phyloP scores from a whole-genome alignment of 2,329 filamentous ascomycete species.

The Aspergillus felis region DNA sequence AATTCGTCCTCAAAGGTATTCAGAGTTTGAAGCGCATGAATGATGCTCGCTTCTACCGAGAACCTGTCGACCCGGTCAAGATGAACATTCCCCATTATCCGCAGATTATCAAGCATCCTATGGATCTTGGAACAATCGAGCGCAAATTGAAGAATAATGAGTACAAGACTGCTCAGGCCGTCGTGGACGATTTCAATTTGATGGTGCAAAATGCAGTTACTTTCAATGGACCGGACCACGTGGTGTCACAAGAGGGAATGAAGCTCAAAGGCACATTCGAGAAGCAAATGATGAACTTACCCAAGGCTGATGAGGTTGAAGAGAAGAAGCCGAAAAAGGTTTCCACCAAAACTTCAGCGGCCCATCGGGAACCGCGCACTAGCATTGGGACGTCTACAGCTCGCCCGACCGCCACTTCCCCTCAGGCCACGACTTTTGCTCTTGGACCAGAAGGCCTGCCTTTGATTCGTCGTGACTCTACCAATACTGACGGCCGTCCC shows the following conservation, averaged over 20 bases:
- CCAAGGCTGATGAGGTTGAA: constrained; percentile 55
- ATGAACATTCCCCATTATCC: constrained; percentile 73
- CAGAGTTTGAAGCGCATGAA: constrained; percentile 74
- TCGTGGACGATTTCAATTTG: constrained; percentile 69
- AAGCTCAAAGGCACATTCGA: constrained; percentile 58
- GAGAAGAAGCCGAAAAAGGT: constrained; percentile 56
- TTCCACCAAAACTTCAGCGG: constrained; percentile 39
- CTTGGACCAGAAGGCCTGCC: constrained; percentile 74
- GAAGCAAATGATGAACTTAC: constrained; percentile 58
- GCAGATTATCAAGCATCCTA: constrained; percentile 68
- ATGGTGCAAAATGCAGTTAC: constrained; percentile 73
- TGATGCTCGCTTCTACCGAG: constrained; percentile 68
- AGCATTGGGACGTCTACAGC: constrained; percentile 41
- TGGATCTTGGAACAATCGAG: constrained; percentile 83
- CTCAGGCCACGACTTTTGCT: constrained; percentile 61
- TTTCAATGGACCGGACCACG: constrained; percentile 80
- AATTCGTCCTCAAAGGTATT: constrained; percentile 38
- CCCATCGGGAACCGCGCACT: constrained; percentile 47
- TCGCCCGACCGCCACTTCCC: constrained; percentile 25
- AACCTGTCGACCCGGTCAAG: constrained; percentile 72
- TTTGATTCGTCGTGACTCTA: constrained; percentile 80
- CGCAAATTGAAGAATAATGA: constrained; percentile 66
- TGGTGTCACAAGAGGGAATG: constrained; percentile 65
- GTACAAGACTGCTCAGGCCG: constrained; percentile 68
- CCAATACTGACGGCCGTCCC: constrained; percentile 71